Conservation (phyloP, 805 yeast species). For the Kluyveromyces siamensis region DNA sequence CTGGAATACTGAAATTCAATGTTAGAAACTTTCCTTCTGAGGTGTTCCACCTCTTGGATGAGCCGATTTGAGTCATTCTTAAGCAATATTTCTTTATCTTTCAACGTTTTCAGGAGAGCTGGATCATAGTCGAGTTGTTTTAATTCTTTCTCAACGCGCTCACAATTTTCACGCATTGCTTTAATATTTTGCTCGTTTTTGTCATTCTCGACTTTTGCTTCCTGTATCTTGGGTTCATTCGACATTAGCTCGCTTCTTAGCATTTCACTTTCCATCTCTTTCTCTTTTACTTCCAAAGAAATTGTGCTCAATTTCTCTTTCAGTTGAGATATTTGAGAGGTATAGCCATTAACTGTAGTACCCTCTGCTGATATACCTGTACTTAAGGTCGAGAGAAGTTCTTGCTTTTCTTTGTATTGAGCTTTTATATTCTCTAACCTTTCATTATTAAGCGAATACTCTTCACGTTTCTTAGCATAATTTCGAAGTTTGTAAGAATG, state of each 20-base stretch:
- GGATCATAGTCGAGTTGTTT: conserved; percentile 51
- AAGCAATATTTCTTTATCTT: conserved; percentile 35
- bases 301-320: conserved; percentile 47
- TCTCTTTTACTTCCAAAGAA: conserved; percentile 48
- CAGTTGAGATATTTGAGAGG: conserved; percentile 57
- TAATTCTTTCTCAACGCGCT: conserved; percentile 34
- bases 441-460: conserved; percentile 36
- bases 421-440: conserved; percentile 38
- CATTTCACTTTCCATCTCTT: conserved; percentile 49
- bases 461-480: conserved; percentile 35
- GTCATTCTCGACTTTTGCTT: conserved; percentile 44
- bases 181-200: conserved; percentile 34
- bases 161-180: conserved; percentile 27
- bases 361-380: conserved; percentile 89
- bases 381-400: conserved; percentile 67
- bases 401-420: conserved; percentile 54
- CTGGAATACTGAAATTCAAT: conserved; percentile 65
- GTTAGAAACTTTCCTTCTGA: conserved; percentile 59
- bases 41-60: conserved; percentile 39
- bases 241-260: conserved; percentile 40
- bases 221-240: conserved; percentile 38
- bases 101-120: conserved; percentile 34
- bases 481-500: conserved; percentile 30
- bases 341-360: conserved; percentile 64
- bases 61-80: conserved; percentile 37